Conservation (phyloP, 225 moss, liverwort and hornwort genomes). For the Pseudoscleropodium purum region DNA sequence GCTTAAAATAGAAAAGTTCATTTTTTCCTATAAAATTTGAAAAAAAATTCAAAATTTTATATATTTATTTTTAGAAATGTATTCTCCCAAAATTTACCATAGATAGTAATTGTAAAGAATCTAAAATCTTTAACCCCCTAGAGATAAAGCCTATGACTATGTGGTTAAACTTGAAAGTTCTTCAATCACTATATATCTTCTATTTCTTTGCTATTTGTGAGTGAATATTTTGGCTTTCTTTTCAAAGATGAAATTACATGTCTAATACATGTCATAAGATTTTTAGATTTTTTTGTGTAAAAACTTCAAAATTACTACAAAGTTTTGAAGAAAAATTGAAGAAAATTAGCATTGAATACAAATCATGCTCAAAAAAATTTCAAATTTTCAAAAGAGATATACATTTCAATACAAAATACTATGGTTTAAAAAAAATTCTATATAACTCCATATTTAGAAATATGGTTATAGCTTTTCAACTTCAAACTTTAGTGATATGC, state of each 20-base stretch:
- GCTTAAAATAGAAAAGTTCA: no score
- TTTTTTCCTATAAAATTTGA: not conserved
- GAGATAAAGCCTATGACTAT: rapidly evolving
- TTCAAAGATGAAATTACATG: not conserved
- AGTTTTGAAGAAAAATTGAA: not conserved
- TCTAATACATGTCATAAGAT: no score
- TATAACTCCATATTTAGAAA: not conserved
- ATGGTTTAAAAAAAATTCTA: rapidly evolving
- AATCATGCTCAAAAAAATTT: rapidly evolving
- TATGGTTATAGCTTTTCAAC: not conserved
- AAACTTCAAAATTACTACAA: not conserved
- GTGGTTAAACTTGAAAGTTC: not conserved
- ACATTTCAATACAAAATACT: not conserved
- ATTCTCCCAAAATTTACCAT: not conserved
- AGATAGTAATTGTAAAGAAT: rapidly evolving
- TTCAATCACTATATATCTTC: rapidly evolving
- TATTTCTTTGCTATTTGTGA: rapidly evolving
- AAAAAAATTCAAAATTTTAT: rapidly evolving
- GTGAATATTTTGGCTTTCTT: not conserved
- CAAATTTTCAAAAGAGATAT: not conserved
- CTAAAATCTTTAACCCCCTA: not conserved
- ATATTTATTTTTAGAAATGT: rapidly evolving
- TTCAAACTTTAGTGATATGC: no score
- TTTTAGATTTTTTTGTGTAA: rapidly evolving
- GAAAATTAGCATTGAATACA: not conserved